Evolutionary conservation across 192 early-diverging fungal species (phyloP).

Genomic region (Coemansia sp.): DNA sequence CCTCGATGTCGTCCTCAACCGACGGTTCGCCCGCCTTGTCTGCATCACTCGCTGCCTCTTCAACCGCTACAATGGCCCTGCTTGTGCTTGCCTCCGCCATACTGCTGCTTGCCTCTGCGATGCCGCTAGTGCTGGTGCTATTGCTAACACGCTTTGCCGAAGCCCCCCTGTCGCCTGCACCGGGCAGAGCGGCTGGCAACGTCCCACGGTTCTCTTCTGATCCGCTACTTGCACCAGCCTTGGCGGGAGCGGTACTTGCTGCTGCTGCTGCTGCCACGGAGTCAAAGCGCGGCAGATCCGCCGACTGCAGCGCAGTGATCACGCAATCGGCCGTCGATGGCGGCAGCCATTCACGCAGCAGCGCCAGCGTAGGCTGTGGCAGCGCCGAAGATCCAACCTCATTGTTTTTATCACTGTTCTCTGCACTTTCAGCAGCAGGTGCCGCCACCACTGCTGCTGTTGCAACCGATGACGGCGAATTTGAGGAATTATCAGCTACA

Average conservation of each 20-base stretch:
- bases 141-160: background rate
- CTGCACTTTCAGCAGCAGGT: background rate
- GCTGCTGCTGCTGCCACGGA: background rate
- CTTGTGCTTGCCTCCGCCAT: background rate
- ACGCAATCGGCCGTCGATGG: conserved; percentile 44
- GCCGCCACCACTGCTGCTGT: background rate
- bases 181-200: too few species aligned
- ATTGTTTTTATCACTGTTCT: background rate
- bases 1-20: conserved; percentile 27
- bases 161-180: too few species aligned
- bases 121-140: background rate
- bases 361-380: conserved; percentile 16
- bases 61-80: background rate
- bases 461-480: background rate
- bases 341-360: conserved; percentile 43
- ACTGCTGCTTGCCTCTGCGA: background rate
- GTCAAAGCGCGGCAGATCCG: conserved; percentile 13
- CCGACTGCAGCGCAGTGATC: conserved; percentile 43
- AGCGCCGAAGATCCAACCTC: background rate
- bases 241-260: too few species aligned
- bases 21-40: conserved; percentile 19
- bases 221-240: too few species aligned
- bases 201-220: too few species aligned
- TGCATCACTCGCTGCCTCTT: background rate
- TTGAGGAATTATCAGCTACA: background rate